Evolutionary conservation across 108 stramenopile species (phyloP).

Genomic region (Bacterosira constricta): DNA sequence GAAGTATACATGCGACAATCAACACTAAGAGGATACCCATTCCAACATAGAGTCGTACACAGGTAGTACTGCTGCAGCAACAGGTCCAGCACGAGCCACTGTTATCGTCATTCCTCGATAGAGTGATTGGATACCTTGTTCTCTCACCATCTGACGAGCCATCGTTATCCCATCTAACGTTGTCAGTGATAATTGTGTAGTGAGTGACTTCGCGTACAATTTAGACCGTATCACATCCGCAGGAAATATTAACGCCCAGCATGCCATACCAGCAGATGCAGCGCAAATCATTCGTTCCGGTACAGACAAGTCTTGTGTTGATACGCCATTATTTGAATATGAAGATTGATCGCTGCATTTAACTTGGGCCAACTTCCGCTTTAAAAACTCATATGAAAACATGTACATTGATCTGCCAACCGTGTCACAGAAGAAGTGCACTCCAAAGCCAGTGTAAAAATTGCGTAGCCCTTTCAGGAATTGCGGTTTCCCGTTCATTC

Average conservation of each 20-base stretch:
- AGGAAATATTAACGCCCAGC: constrained; percentile 81
- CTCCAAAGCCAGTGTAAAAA: constrained; percentile 61
- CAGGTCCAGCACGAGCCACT: constrained; percentile 75
- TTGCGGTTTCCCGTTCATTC: not conserved
- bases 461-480: constrained; percentile 11
- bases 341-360: constrained; percentile 5
- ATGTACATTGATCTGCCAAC: constrained; percentile 66
- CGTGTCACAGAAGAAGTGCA: constrained; percentile 65
- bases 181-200: constrained; percentile 15
- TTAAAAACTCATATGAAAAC: constrained; percentile 60
- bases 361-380: constrained; percentile 46
- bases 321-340: not conserved
- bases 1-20: not conserved
- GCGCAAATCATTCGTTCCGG: constrained; percentile 71
- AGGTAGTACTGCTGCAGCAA: constrained; percentile 78
- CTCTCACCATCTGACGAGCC: constrained; percentile 38
- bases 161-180: constrained; percentile 18
- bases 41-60: constrained; percentile 72
- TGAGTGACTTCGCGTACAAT: constrained; percentile 50
- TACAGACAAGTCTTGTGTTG: constrained; percentile 34
- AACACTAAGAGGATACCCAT: constrained; percentile 7
- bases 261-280: constrained; percentile 64
- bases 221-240: constrained; percentile 63
- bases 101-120: constrained; percentile 74
- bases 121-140: constrained; percentile 43